Base-by-base conservation (phyloP, 2,329 filamentous ascomycete species). In the Colletotrichum costaricense region DNA sequence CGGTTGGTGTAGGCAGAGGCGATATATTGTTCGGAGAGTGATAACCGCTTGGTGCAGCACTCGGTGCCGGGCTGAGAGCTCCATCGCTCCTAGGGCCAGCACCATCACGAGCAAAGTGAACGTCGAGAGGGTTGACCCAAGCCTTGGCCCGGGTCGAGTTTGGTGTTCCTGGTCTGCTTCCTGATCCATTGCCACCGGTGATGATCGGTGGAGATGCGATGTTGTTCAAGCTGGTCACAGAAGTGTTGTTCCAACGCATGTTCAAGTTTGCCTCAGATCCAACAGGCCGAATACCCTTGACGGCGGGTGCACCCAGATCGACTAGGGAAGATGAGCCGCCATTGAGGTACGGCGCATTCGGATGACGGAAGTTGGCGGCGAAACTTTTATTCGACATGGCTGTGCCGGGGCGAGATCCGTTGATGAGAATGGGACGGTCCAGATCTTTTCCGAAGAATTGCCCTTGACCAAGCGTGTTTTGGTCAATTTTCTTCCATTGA, bases 41-140 rank as follows among this genome's bases (percentile, higher is more conserved):
- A 9, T 79, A 78, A 14, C 75, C 78, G 8, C 76, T 78, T 19
- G 78, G 73, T 3, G 56, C 63, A n/a, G 58, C 56, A 58, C 67
- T 65, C 22, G 68, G 63, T 26, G 71, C 72, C 62, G 72, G 68
- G 42, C 72, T 72, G 46, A 65, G 70, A 2, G 70, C 56, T n/a
- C 70, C 67, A 4, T 70, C 63, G 26, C 33, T 65, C 28, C 63
- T 65, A 9, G 63, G n/a, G 63, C 76, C 58, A 59, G 76, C 63
- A 76, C 79, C 71, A 76, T 83, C 63, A 24, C 74, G 73, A 63
- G 76, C 75, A 72, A 86, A 86, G 70, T 87, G 84, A 38, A 86
- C 82, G 14, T 88, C 85, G n/a, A 88, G 81, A 0, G 87, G 85
- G 72, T 86, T 87, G 7, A 86, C 81, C 81, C 85, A 86, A 5